Base-by-base conservation (phyloP, 345 rosid species). In the Moricandia moricandioides region DNA sequence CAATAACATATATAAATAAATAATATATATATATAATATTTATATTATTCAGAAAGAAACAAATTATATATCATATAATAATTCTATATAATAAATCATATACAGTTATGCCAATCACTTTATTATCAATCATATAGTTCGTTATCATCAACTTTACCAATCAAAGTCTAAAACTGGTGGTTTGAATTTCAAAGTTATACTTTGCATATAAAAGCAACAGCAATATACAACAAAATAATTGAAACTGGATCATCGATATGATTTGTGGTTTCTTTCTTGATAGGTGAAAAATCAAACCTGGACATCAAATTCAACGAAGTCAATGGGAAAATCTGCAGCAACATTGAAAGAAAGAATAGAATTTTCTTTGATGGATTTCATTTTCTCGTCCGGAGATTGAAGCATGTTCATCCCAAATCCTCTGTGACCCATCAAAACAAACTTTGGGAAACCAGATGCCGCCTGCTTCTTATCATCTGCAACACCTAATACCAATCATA, bases 261-360 rank as follows among this genome's bases (percentile, higher is more conserved):
- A 47, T 14, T 6, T 75, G 39, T 49, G 51, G 0, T 55, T 64
- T 27, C 43, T 37, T 30, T 52, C 8, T 3, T 39, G 12, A 62
- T 52, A 11, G 7, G 26, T 21, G 2, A 17, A 58, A 27, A 57
- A 7, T 6, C 16, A 55, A 68, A 90, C 96, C 92, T 88, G 93
- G 70, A 90, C 93, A 75, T 90, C 93, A 51, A 90, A 90, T 71
- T 90, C 96, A 69, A 90, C 71, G 82, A 85, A 88, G 72, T 86
- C 88, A 52, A 90, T 21, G 13, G 89, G 86, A 29, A 72, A 74
- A 69, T 74, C 60, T 27, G 88, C 74, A 39, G 96, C 93, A 3
- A 77, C 74, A 35, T 84, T 86, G 80, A 88, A 88, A 31, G 91
- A 85, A 21, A 77, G 62, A 61, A 85, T 49, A 39, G 96, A 80